Percentiles rank a stretch among this genome's conserved stretches.
Evolutionary conservation across 2,329 filamentous ascomycete species (phyloP).

Genomic region (Colletotrichum lindemuthianum): DNA sequence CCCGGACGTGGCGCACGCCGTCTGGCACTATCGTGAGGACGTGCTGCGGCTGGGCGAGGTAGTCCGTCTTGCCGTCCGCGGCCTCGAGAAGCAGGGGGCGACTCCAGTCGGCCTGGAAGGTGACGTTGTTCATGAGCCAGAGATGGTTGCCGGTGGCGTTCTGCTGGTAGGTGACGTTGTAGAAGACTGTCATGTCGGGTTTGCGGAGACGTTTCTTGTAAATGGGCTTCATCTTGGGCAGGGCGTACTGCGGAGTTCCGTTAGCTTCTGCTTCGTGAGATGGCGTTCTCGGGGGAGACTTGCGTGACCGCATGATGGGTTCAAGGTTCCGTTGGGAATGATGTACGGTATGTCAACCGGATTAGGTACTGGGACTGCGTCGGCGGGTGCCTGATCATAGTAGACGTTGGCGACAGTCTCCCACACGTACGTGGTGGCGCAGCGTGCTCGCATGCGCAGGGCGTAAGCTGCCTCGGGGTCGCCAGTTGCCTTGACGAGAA

Average conservation of each 20-base stretch:
- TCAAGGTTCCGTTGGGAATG: not conserved
- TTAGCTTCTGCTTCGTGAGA: not conserved
- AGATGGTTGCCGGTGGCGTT: slow-evolving; percentile 24
- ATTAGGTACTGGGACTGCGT: not conserved
- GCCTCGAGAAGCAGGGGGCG: slow-evolving; percentile 28
- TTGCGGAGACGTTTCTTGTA: slow-evolving; percentile 23
- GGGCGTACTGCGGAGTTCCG: not conserved
- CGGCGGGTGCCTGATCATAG: slow-evolving; percentile 9
- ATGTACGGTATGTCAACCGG: not conserved
- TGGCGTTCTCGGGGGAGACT: not conserved
- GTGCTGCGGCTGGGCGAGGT: slow-evolving; percentile 25
- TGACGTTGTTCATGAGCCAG: slow-evolving; percentile 27
- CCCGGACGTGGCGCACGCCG: slow-evolving; percentile 54
- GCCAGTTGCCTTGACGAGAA: slow-evolving; percentile 24
- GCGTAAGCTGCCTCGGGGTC: slow-evolving; percentile 15
- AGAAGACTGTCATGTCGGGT: slow-evolving; percentile 16
- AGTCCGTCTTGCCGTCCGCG: slow-evolving; percentile 3
- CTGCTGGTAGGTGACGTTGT: slow-evolving; percentile 6
- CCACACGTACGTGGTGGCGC: slow-evolving; percentile 10
- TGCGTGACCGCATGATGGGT: slow-evolving; percentile 16
- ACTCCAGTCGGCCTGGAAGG: slow-evolving; percentile 29
- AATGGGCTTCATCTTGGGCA: slow-evolving; percentile 16
- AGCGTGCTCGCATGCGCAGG: slow-evolving; percentile 23
- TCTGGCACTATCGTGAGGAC: slow-evolving; percentile 24
- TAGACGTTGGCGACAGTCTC: slow-evolving; percentile 12